phyloP scores from a whole-genome alignment of 1,284 basidiomycete genomes.

The Lignosus rhinocerotis region DNA sequence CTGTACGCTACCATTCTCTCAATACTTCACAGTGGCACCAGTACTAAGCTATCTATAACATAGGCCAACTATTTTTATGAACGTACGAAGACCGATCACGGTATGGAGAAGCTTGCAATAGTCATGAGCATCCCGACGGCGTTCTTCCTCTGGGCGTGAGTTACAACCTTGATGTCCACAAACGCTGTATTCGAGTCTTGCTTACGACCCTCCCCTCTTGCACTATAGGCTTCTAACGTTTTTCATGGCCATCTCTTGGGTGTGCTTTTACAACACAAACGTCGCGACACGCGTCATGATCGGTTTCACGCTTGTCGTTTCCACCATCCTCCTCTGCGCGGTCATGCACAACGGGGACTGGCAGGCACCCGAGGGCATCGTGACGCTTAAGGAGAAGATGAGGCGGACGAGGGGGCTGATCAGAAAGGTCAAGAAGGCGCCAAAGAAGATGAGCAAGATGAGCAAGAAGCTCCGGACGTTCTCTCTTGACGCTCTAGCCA shows the following conservation, averaged over 20 bases:
- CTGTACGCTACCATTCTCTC: constrained; percentile 15
- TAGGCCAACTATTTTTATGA: constrained; percentile 20
- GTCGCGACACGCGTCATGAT: constrained; percentile 4
- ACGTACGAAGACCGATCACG: constrained; percentile 7
- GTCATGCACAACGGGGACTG: constrained; percentile 3
- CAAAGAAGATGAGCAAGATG: background rate
- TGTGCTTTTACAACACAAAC: constrained; percentile 18
- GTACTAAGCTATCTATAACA: background rate
- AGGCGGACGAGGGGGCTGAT: background rate
- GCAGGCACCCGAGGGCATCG: background rate
- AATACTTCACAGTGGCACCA: background rate
- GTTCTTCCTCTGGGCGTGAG: constrained; percentile 33
- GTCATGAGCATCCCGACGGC: constrained; percentile 30
- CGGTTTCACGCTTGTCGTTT: background rate
- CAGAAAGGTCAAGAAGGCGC: background rate
- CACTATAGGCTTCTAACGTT: constrained; percentile 9
- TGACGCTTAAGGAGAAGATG: background rate
- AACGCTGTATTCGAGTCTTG: background rate
- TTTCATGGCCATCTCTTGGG: constrained; percentile 17
- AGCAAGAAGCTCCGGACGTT: background rate
- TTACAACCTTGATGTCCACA: background rate
- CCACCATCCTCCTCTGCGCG: background rate
- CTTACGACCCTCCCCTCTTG: background rate
- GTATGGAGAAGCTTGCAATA: constrained; percentile 27
- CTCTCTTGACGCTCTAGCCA: background rate